Conservation (phyloP, 768 basidiomycete genomes). For the Agaricus sinodeliciosus region DNA sequence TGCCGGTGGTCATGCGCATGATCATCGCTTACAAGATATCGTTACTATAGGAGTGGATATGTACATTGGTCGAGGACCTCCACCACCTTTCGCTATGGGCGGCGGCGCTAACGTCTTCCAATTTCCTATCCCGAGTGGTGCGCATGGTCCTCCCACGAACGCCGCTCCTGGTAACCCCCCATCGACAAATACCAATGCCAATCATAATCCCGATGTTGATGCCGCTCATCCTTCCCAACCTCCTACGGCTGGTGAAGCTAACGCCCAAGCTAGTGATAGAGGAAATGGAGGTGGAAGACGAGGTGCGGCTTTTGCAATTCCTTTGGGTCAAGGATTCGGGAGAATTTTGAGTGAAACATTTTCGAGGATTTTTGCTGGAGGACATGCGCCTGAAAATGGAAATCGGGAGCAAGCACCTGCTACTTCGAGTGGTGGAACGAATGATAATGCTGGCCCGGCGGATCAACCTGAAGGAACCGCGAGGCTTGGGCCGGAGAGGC, state of each 20-base stretch:
- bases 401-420: not conserved
- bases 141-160: not conserved
- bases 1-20: not conserved
- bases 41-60: conserved; percentile 37
- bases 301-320: not conserved
- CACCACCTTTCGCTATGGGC: conserved; percentile 1
- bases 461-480: not conserved
- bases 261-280: not conserved
- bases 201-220: not conserved
- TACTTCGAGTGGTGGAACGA: not conserved
- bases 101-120: not conserved
- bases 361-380: conserved; percentile 1
- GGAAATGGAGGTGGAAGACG: not conserved
- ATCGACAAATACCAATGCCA: not conserved
- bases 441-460: not conserved
- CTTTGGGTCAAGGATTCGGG: not conserved
- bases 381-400: not conserved
- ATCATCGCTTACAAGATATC: conserved; percentile 14
- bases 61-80: conserved; percentile 19
- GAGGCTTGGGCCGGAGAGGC: conserved; percentile 6
- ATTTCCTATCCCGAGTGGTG: not conserved
- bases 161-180: not conserved
- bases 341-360: not conserved
- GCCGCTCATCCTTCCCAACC: not conserved
- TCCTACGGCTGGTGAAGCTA: not conserved